These are phyloP conservation scores for Colletotrichum sp. DNA, from an alignment of 2,329 filamentous ascomycete species.

Conservation along the genomic window DNA sequence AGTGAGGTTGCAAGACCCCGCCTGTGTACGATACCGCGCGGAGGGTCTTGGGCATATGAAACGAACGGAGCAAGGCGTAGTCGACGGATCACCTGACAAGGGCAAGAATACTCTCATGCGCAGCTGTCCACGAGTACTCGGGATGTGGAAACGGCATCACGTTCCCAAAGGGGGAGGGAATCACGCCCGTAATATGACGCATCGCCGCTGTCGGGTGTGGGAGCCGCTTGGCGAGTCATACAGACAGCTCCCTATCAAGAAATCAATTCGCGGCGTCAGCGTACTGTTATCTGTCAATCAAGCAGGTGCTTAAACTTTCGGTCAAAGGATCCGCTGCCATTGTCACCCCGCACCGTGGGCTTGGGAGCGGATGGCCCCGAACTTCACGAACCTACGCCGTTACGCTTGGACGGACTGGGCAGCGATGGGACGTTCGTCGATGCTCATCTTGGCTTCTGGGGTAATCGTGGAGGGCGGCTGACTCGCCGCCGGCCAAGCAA, in stretches of 20 bases:
- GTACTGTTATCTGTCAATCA: background rate
- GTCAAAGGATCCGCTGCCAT: background rate
- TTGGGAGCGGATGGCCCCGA: background rate
- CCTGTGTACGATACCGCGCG: background rate
- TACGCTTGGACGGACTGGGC: background rate
- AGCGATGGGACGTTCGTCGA: background rate
- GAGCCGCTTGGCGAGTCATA: conserved; percentile 9
- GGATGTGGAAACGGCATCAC: background rate
- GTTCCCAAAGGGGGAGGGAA: background rate
- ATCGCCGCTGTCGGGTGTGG: conserved; percentile 2
- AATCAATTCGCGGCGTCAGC: background rate
- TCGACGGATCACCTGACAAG: background rate
- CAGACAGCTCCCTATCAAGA: background rate
- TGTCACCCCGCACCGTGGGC: background rate
- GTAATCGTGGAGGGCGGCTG: conserved; percentile 11
- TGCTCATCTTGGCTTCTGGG: conserved; percentile 4
- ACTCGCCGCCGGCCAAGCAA: conserved; percentile 3
- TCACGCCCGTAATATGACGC: background rate
- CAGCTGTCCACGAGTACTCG: background rate
- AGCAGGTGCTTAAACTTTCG: background rate
- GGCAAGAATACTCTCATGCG: background rate
- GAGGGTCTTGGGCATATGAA: background rate
- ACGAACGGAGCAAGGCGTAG: background rate
- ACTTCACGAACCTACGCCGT: background rate
- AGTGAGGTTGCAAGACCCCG: background rate